Evolutionary conservation across 306 rosid genomes (phyloP), one percentile per base, ranked within the genome.

Genomic region (Cicer bijugum): DNA sequence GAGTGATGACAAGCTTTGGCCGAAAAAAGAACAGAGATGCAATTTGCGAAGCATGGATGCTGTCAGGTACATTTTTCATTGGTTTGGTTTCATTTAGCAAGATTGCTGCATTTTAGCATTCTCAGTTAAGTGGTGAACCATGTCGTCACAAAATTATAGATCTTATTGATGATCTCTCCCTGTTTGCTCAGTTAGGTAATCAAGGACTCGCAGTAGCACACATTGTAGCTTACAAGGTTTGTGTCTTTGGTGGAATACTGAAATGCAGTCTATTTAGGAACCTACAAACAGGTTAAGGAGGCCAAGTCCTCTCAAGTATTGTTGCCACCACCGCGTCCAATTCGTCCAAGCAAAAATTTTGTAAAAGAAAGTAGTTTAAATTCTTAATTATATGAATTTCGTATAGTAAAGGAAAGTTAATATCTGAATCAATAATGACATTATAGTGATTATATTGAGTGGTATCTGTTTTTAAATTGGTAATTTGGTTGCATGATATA

Each of bases 31-130:
- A 87, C 80, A 85, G 96, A 75, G 88, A 87, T 64, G 90, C 96
- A 50, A 87, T 89, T 62, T 88, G 96, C n/a, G 86, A 82, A 85
- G 90, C 90, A 14, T 89, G 96, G 96, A 82, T 87, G 92, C 92
- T 88, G 44, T 79, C 85, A 42, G 96, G 92, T 87, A 74, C 39
- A 35, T 12, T 69, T 72, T 77, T 42, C 57, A 46, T 64, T 69
- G 72, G 52, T 44, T 77, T 73, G 53, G 12, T 15, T 77, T 64
- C 65, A 63, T 61, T 16, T 40, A 12, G 39, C 37, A 15, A 16
- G 53, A 64, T 7, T 11, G 38, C 63, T 78, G 48, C 44, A n/a
- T 62, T 14, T 43, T 72, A 46, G 48, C 9, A 28, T 15, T 66
- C 61, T 16, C 17, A 16, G 0, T 16, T 16, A 0, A 16, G 17